These are phyloP conservation scores for Aphelidium insulamus DNA, from an alignment of 371 early-diverging fungal species.

Conservation along the genomic window DNA sequence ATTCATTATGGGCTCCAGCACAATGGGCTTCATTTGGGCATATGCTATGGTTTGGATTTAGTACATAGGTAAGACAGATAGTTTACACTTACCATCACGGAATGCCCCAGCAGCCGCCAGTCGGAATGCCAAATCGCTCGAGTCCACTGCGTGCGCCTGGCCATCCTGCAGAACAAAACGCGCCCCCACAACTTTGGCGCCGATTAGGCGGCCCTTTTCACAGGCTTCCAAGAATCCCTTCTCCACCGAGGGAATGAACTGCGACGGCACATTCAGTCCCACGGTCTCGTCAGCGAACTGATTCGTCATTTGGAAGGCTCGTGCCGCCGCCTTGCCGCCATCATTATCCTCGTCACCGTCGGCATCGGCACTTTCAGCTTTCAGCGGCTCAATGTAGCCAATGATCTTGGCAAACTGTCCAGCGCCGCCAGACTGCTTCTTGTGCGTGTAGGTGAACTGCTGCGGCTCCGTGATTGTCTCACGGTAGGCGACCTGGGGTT, in stretches of 20 bases:
- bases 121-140: constrained; percentile 89
- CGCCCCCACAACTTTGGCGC: constrained; percentile 67
- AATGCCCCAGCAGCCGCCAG: constrained; percentile 70
- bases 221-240: constrained; percentile 80
- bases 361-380: constrained; percentile 12
- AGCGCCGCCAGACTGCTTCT: constrained; percentile 93
- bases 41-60: too few species aligned
- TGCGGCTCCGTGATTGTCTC: constrained; percentile 62
- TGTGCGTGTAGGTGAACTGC: constrained; percentile 88
- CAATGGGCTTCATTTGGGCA: constrained; percentile 47
- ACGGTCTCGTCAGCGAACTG: constrained; percentile 57
- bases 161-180: constrained; percentile 89
- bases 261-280: constrained; percentile 81
- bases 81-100: constrained; percentile 26
- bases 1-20: constrained; percentile 92
- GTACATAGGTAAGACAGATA: neutral
- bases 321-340: constrained; percentile 13
- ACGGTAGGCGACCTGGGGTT: constrained; percentile 90
- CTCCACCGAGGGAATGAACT: constrained; percentile 88
- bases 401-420: constrained; percentile 87
- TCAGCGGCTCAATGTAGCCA: constrained; percentile 76
- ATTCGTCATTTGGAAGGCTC: constrained; percentile 29
- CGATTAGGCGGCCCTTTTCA: constrained; percentile 77
- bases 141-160: constrained; percentile 82
- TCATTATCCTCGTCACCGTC: constrained; percentile 7